phyloP scores from a whole-genome alignment of 2,329 filamentous ascomycete species.

The Neoascochyta sp. region DNA sequence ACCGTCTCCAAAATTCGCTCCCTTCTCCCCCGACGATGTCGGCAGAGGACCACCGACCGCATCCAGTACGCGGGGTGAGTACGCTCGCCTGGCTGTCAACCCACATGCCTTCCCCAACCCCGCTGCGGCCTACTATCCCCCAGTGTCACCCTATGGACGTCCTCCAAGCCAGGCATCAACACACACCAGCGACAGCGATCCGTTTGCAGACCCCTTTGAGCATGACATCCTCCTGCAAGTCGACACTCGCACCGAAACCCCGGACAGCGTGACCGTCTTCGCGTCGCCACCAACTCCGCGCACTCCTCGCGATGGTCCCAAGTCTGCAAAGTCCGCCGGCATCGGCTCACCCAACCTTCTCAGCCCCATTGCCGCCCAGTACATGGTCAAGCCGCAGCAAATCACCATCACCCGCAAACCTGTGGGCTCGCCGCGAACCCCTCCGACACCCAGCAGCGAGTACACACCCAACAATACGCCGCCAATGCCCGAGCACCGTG shows the following conservation, averaged over 20 bases:
- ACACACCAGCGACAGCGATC: conserved; percentile 13
- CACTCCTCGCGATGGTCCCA: conserved; percentile 6
- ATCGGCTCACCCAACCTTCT: no score
- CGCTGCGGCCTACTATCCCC: conserved; percentile 16
- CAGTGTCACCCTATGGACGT: conserved; percentile 20
- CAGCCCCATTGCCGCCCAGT: conserved; percentile 6
- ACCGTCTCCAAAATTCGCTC: conserved; percentile 20
- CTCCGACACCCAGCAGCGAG: no score
- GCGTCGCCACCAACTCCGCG: conserved; percentile 23
- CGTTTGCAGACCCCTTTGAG: conserved; percentile 25
- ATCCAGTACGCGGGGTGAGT: conserved; percentile 14
- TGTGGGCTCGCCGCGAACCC: conserved; percentile 4
- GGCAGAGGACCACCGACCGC: conserved; percentile 6
- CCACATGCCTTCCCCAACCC: conserved; percentile 15
- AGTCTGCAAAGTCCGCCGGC: conserved; percentile 5
- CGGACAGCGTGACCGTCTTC: conserved; percentile 25
- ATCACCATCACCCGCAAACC: conserved; percentile 8
- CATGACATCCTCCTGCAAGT: conserved; percentile 30
- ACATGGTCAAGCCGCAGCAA: conserved; percentile 6
- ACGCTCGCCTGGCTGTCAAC: conserved; percentile 13
- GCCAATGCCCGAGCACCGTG: conserved; percentile 13
- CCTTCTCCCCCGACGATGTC: conserved; percentile 12
- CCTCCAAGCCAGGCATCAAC: conserved; percentile 5
- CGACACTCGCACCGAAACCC: conserved; percentile 25
- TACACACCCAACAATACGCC: no score